phyloP scores from a whole-genome alignment of 371 early-diverging fungal species.

The Circinella minor region DNA sequence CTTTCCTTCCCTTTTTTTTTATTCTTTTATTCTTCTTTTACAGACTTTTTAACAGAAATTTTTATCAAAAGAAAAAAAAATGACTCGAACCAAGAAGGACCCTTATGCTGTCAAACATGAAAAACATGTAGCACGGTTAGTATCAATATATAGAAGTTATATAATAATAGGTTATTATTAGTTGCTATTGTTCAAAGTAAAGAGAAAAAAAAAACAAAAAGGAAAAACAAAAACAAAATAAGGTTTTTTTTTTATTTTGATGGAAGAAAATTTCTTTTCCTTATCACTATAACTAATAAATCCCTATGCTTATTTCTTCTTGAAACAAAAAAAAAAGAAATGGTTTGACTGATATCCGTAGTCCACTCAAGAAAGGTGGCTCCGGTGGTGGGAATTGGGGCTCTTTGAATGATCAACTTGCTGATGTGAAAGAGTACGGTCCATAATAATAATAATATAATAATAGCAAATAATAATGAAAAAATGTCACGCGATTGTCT shows the following conservation, averaged over 20 bases:
- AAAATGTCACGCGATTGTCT: not conserved
- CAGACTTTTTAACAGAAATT: not conserved
- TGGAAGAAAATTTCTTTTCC: no score
- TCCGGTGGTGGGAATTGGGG: slow-evolving; percentile 24
- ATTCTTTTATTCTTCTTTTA: slow-evolving; percentile 11
- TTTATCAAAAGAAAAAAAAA: not conserved
- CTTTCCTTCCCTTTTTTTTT: not conserved
- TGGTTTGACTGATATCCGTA: slow-evolving; percentile 19
- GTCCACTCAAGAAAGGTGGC: slow-evolving; percentile 21
- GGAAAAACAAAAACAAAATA: not conserved
- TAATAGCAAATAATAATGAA: not conserved
- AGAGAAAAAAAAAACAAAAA: not conserved
- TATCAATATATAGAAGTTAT: no score
- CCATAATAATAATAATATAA: not conserved
- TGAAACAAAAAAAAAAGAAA: slow-evolving; percentile 3
- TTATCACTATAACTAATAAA: no score
- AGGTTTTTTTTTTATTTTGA: no score
- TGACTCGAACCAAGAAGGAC: slow-evolving; percentile 18
- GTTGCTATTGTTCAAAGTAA: not conserved
- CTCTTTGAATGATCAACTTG: slow-evolving; percentile 14
- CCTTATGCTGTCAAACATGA: slow-evolving; percentile 7
- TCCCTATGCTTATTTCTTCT: no score
- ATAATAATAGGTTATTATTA: no score
- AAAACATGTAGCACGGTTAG: slow-evolving; percentile 13
- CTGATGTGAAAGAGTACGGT: slow-evolving; percentile 19